These are phyloP conservation scores for Acanthamoeba triangularis DNA, from an alignment of 208 protist genomes.

Conservation along the genomic window DNA sequence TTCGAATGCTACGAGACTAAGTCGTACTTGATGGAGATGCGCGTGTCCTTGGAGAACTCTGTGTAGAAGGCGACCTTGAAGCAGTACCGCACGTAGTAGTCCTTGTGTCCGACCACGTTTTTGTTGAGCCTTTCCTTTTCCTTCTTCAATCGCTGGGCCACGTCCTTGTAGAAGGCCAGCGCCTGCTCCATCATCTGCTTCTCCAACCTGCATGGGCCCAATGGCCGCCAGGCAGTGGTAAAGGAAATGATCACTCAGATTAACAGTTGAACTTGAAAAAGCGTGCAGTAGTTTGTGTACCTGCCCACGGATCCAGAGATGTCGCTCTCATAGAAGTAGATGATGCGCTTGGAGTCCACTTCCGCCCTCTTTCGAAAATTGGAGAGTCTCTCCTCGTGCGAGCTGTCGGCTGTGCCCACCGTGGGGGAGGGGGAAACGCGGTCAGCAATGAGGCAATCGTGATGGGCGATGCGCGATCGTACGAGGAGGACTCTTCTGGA, in stretches of 20 bases:
- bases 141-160: slow-evolving; percentile 59
- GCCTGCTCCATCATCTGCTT: slow-evolving; percentile 63
- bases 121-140: slow-evolving; percentile 80
- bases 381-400: slow-evolving; percentile 16
- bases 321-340: slow-evolving; percentile 49
- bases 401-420: neutral
- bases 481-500: slow-evolving; percentile 36
- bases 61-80: slow-evolving; percentile 84
- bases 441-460: too few species aligned
- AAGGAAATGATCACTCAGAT: too few species aligned
- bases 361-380: slow-evolving; percentile 39
- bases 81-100: slow-evolving; percentile 77
- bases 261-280: neutral
- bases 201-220: slow-evolving; percentile 63
- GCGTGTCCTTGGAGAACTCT: slow-evolving; percentile 78
- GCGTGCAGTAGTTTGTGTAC: neutral
- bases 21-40: slow-evolving; percentile 78
- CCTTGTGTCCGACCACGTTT: slow-evolving; percentile 64
- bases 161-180: neutral
- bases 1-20: neutral
- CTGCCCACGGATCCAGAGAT: slow-evolving; percentile 15
- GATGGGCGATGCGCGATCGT: neutral
- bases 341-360: slow-evolving; percentile 53
- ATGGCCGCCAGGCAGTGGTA: too few species aligned
- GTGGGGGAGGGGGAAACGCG: neutral